These are phyloP conservation scores for Clarkia xantiana DNA, from an alignment of 345 rosid species.

Conservation along the genomic window DNA sequence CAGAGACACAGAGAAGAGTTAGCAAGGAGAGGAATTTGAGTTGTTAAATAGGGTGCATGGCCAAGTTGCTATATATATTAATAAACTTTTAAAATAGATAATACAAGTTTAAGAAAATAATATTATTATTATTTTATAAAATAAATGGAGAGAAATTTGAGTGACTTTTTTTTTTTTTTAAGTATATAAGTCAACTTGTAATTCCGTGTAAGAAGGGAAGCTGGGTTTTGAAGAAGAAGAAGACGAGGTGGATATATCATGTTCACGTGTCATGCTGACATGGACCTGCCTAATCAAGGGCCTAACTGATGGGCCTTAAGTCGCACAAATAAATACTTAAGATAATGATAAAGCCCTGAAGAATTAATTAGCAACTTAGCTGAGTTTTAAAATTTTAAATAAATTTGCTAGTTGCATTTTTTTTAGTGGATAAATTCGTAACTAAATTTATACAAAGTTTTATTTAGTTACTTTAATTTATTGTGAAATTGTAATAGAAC, in stretches of 20 bases:
- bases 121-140: neutral
- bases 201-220: slow-evolving; percentile 8
- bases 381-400: too few species aligned
- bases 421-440: too few species aligned
- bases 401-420: too few species aligned
- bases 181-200: slow-evolving; percentile 4
- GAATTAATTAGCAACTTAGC: too few species aligned
- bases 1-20: neutral
- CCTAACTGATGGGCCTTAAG: too few species aligned
- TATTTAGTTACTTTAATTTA: too few species aligned
- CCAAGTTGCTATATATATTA: neutral
- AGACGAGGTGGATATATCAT: neutral
- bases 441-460: too few species aligned
- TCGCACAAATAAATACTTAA: too few species aligned
- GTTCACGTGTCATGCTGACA: neutral
- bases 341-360: too few species aligned
- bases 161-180: too few species aligned
- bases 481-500: too few species aligned
- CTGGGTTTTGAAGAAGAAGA: neutral
- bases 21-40: neutral
- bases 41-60: slow-evolving; percentile 3
- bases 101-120: neutral
- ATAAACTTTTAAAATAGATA: neutral
- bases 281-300: too few species aligned
- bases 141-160: neutral